Base-by-base conservation (phyloP, 108 stramenopile species). In the Aurantiochytrium sp. region DNA sequence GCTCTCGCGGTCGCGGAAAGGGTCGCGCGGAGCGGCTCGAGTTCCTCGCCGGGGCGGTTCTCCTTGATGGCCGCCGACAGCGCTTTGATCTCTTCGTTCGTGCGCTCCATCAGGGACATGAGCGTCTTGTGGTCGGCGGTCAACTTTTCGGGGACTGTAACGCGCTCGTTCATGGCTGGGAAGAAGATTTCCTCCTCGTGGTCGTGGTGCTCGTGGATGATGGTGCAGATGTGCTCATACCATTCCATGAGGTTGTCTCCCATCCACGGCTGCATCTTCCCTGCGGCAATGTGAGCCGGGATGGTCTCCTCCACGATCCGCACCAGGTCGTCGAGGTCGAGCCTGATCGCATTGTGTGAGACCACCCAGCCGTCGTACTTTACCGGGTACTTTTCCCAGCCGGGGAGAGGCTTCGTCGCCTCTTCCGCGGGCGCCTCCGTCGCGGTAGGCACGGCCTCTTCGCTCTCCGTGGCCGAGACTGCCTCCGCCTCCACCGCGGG, bases 151-250 rank as follows among this genome's bases (percentile, higher is more conserved):
- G 76, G 76, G 0, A 83, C 49, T 12, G 45, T 47, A 12, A 83
- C 76, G 25, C 51, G 45, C 3, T 83, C 49, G 0, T 83, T 83
- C 76, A 83, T 83, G 16, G 44, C 49, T 8, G 76, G 76, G 51
- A 83, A 83, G 76, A 83, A 83, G 51, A 83, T 83, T 47, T 83
- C 51, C 51, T 83, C 76, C 23, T 83, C 76, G 49, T 47, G 45
- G 76, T 83, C 76, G 4, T 83, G 76, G 28, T 83, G 76, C 25
- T 83, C 49, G 28, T 83, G 76, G 25, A 83, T 23, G n/a, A 53
- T 10, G 12, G 0, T 1, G 23, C n/a, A 4, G 23, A 83, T 53
- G 49, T 25, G 51, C 6, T 83, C 76, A 12, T 4, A 83, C 76
- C 76, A 83, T 12, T n/a, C n/a, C 18, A 47, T 23, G 23, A 83